phyloP scores from a whole-genome alignment of 805 yeast genomes.

The Monosporozyma servazzii region DNA sequence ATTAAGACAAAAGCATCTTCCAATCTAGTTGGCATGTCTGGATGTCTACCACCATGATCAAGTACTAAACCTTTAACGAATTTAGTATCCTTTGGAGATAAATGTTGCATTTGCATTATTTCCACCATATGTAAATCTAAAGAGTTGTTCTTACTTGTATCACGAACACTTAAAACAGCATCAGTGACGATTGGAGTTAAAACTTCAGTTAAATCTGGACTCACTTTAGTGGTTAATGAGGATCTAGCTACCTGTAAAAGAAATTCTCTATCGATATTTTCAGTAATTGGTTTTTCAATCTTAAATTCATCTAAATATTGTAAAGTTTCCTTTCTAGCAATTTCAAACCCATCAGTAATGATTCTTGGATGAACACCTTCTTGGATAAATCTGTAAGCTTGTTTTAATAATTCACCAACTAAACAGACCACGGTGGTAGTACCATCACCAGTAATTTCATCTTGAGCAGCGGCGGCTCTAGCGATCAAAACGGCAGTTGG shows the following conservation, averaged over 20 bases:
- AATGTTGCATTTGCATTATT: conserved; percentile 96
- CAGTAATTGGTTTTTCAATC: conserved; percentile 33
- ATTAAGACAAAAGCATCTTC: conserved; percentile 78
- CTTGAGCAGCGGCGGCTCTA: conserved; percentile 97
- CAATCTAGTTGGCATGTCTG: conserved; percentile 92
- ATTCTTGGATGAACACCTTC: conserved; percentile 97
- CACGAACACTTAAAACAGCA: conserved; percentile 76
- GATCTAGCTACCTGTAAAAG: conserved; percentile 86
- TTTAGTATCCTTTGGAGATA: conserved; percentile 72
- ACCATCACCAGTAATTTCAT: conserved; percentile 98
- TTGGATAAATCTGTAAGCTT: conserved; percentile 81
- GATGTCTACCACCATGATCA: conserved; percentile 98
- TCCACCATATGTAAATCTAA: conserved; percentile 95
- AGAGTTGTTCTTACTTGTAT: conserved; percentile 33
- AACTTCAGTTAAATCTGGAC: conserved; percentile 63
- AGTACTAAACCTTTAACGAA: conserved; percentile 83
- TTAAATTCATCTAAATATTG: conserved; percentile 62
- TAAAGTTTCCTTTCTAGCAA: conserved; percentile 70
- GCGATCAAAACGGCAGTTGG: conserved; percentile 90
- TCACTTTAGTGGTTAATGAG: conserved; percentile 80
- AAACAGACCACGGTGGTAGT: conserved; percentile 90
- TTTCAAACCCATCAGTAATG: conserved; percentile 89
- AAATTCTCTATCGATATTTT: conserved; percentile 69
- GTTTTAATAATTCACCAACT: conserved; percentile 90
- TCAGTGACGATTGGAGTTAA: conserved; percentile 93